Evolutionary conservation across 2,329 filamentous ascomycete genomes (phyloP), one percentile per base, ranked within the genome.

Genomic region (Trichoderma sp.): DNA sequence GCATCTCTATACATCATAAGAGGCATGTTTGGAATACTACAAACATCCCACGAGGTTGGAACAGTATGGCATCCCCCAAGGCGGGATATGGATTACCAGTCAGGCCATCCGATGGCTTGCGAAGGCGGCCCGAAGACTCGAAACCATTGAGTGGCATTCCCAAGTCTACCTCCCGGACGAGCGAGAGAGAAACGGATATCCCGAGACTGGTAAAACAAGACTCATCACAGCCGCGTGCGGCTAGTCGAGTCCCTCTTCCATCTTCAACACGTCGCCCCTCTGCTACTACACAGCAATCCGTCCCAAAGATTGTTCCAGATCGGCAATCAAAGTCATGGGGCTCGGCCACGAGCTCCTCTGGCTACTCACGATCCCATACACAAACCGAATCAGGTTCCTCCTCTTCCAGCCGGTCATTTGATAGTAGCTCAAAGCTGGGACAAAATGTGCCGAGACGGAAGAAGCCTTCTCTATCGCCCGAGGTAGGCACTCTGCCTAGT

Each of bases 361-460:
- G 75, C 21, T 76, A 76, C 24, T 78, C 79, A n/a, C 76, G 74
- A 24, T 74, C 78, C 32, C 81, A 81, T 24, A 74, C 76, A 53
- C 77, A 78, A 39, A 78, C 78, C 36, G 76, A 75, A 47, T 81
- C 81, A 32, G 79, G 79, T 14, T 80, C 80, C 26, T 79, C 80
- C 18, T 78, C 80, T 6, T 80, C 81, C 4, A 77, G 78, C 60
- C 80, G 78, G 36, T 82, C 80, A 0, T 76, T 80, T 53, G 80
- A 81, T 53, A 78, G 77, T 56, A 75, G 74, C 24, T 70, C 77
- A 28, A 81, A 78, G 36, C 78, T 80, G 60, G 77, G 78, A 30
- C 83, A 83, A 53, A 85, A 84, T 75, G 81, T 84, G 9, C 77
- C 88, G 62, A 82, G 85, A 74, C 84, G 84, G 75, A 89, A 88